Percentiles rank a stretch among this genome's conserved stretches.
These are phyloP conservation scores for Boeremia exigua DNA, from an alignment of 2,329 filamentous ascomycete species.

Conservation along the genomic window DNA sequence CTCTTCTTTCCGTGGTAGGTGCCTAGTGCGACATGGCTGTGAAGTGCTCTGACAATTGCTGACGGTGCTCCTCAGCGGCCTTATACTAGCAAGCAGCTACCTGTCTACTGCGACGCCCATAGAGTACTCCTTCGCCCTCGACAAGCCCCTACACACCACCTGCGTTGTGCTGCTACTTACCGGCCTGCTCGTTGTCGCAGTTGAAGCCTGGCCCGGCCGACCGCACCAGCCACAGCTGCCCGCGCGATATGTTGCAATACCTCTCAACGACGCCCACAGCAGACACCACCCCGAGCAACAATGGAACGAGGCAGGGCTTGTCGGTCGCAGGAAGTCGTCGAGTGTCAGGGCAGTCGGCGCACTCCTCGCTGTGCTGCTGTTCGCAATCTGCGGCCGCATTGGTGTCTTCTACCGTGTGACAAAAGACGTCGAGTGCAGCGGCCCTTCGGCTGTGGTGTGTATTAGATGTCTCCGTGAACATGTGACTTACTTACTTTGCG, in stretches of 20 bases:
- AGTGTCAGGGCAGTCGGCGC: conserved; percentile 30
- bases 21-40: neutral
- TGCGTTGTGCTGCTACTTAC: conserved; percentile 41
- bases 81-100: conserved; percentile 43
- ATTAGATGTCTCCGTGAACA: neutral
- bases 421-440: conserved; percentile 42
- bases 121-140: conserved; percentile 44
- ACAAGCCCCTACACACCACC: conserved; percentile 45
- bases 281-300: conserved; percentile 32
- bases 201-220: conserved; percentile 30
- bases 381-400: conserved; percentile 41
- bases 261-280: conserved; percentile 33
- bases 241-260: conserved; percentile 39
- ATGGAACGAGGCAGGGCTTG: conserved; percentile 34
- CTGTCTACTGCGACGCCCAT: conserved; percentile 37
- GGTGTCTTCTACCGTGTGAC: conserved; percentile 39
- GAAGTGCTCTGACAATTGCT: conserved; percentile 17
- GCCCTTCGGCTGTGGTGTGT: conserved; percentile 35
- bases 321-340: conserved; percentile 22
- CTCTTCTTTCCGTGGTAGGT: conserved; percentile 44
- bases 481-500: conserved; percentile 15
- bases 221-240: conserved; percentile 25
- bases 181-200: conserved; percentile 40
- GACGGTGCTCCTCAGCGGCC: conserved; percentile 38
- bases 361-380: conserved; percentile 35